Percentiles rank a stretch among this genome's conserved stretches.
These are phyloP conservation scores for Eudorina sp. DNA, from an alignment of 139 green algal species.

Conservation along the genomic window DNA sequence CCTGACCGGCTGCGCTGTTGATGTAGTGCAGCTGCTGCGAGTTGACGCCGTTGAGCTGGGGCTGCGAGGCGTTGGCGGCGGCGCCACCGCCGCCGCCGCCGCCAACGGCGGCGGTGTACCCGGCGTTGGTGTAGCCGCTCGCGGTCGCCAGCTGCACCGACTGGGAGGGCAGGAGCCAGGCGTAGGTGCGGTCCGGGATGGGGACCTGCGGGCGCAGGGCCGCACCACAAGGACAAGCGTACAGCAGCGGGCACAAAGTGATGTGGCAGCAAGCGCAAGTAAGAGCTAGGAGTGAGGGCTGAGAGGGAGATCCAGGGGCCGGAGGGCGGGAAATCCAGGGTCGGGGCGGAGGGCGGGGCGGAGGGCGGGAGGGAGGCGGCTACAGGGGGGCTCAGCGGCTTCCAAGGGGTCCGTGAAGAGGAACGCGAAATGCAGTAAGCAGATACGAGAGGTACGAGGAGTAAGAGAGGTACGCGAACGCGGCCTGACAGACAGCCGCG, in stretches of 20 bases:
- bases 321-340: too few relatives aligned
- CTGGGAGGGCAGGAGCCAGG: constrained; percentile 31
- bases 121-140: neutral
- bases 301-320: too few relatives aligned
- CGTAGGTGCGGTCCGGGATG: constrained; percentile 38
- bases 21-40: neutral
- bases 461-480: too few relatives aligned
- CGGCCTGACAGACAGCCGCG: too few relatives aligned
- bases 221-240: too few relatives aligned
- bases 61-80: neutral
- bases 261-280: too few relatives aligned
- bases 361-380: too few relatives aligned
- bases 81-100: neutral
- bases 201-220: constrained; percentile 19
- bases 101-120: neutral
- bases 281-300: too few relatives aligned
- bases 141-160: neutral
- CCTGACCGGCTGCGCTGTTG: neutral
- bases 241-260: too few relatives aligned
- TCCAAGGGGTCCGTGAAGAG: neutral
- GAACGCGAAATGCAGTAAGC: neutral
- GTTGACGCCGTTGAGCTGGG: neutral
- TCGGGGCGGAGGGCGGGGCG: too few relatives aligned
- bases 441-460: too few relatives aligned
- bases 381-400: too few relatives aligned